phyloP scores from a whole-genome alignment of 2,329 filamentous ascomycete genomes.

The Leptographium flavum region DNA sequence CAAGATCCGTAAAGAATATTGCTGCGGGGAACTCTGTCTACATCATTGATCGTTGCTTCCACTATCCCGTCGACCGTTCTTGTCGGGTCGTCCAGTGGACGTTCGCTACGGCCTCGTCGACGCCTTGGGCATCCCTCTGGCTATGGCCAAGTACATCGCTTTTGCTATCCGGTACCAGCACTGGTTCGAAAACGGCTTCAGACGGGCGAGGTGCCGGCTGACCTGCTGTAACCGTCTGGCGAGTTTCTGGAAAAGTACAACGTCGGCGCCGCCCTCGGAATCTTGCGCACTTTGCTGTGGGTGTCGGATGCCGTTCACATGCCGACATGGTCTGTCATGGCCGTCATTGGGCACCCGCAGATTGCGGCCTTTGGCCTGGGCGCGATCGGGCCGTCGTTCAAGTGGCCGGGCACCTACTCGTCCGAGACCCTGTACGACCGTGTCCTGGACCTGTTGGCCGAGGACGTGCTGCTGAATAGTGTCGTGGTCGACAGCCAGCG shows the following conservation, averaged over 20 bases:
- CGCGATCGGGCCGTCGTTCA: neutral
- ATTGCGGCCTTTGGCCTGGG: neutral
- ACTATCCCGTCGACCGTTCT: no score
- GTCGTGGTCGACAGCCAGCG: neutral
- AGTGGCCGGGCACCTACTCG: neutral
- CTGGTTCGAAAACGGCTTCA: neutral
- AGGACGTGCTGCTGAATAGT: neutral
- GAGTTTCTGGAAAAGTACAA: neutral
- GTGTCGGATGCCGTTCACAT: neutral
- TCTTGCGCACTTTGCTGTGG: neutral
- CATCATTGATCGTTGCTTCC: no score
- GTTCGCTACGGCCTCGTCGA: neutral
- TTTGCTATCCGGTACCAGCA: neutral
- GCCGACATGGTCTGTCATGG: neutral
- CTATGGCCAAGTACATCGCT: neutral
- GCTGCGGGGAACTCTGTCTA: no score
- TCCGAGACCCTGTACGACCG: neutral
- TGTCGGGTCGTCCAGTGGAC: no score
- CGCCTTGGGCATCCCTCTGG: neutral
- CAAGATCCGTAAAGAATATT: no score
- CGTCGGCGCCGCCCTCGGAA: neutral
- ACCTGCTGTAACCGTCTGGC: neutral
- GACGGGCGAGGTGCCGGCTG: neutral
- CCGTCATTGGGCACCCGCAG: neutral
- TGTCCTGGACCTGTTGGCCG: neutral